A percentile compares a stretch with the other conserved stretches of the same genome.
phyloP scores from a whole-genome alignment of 441 rosid species.

The Macaranga tanarius region DNA sequence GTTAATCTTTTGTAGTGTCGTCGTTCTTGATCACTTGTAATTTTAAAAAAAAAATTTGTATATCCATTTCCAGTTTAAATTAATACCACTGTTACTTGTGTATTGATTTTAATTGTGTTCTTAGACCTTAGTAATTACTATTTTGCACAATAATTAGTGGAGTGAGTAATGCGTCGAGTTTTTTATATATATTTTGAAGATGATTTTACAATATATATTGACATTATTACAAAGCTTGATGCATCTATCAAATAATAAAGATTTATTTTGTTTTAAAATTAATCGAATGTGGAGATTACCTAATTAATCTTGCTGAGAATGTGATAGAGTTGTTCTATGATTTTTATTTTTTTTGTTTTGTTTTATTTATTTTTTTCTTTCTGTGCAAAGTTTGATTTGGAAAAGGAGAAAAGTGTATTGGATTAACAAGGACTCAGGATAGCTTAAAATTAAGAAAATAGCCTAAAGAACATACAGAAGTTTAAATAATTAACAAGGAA shows the following conservation, averaged over 20 bases:
- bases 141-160: neutral
- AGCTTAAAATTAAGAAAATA: slow-evolving; percentile 97
- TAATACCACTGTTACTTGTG: neutral
- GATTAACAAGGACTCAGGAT: slow-evolving; percentile 97
- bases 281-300: neutral
- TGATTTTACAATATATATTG: neutral
- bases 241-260: neutral
- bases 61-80: neutral
- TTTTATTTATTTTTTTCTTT: too few species aligned
- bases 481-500: too few species aligned
- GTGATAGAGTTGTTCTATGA: neutral
- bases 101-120: neutral
- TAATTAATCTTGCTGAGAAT: neutral
- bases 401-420: slow-evolving; percentile 82
- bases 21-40: too few species aligned
- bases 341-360: too few species aligned
- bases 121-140: too few species aligned
- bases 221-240: neutral
- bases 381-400: slow-evolving; percentile 87
- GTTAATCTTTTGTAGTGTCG: too few species aligned
- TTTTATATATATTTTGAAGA: neutral
- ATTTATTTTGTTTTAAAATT: neutral
- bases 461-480: slow-evolving; percentile 90
- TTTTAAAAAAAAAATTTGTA: neutral
- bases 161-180: neutral